phyloP scores from a whole-genome alignment of 495 filamentous ascomycete genomes.

The Cercophora newfieldiana region DNA sequence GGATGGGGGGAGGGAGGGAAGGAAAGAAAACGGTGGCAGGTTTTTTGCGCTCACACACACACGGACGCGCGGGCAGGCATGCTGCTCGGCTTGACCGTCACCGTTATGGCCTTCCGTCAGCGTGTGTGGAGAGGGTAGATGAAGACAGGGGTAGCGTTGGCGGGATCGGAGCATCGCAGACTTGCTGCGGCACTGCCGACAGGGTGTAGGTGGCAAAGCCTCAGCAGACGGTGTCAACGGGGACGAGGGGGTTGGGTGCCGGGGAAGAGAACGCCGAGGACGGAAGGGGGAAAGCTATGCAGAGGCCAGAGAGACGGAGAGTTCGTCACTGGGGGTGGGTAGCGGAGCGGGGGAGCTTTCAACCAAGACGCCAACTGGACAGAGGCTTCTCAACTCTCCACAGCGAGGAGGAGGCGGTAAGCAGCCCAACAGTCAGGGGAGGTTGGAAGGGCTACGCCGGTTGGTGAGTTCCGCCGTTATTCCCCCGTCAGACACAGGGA shows the following conservation, averaged over 20 bases:
- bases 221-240: not conserved
- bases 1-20: not conserved
- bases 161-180: too few species aligned
- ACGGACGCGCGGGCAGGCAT: too few species aligned
- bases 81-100: not conserved
- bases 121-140: not conserved
- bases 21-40: not conserved
- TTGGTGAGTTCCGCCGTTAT: not conserved
- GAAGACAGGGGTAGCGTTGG: not conserved
- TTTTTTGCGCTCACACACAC: not conserved
- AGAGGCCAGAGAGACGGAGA: too few species aligned
- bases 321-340: not conserved
- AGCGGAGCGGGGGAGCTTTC: not conserved
- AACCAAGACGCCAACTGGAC: not conserved
- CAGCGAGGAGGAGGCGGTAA: not conserved
- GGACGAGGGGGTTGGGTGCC: not conserved
- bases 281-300: not conserved
- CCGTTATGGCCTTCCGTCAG: not conserved
- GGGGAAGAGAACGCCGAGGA: not conserved
- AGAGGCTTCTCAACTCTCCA: not conserved
- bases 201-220: not conserved
- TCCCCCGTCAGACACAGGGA: not conserved
- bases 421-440: not conserved
- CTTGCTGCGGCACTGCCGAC: too few species aligned
- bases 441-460: too few species aligned